Evolutionary conservation across 1,284 basidiomycete species (phyloP).

Genomic region (Ceratobasidium sp.): DNA sequence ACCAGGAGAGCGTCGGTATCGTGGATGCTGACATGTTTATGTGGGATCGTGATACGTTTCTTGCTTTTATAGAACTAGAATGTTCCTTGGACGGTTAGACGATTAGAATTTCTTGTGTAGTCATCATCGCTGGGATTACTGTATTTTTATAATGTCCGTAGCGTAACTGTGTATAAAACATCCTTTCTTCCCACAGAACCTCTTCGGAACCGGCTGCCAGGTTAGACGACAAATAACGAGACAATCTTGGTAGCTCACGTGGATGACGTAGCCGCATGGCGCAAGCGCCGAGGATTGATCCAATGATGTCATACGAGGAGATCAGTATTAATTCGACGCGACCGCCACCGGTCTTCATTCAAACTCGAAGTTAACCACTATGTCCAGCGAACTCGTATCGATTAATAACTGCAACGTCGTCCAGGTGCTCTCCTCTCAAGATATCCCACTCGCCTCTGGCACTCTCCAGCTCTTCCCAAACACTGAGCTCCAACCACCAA

Average conservation of each 20-base stretch:
- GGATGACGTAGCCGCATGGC: not conserved
- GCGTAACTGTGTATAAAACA: not conserved
- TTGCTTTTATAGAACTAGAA: no score
- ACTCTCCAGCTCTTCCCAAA: conserved; percentile 23
- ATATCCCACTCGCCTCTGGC: conserved; percentile 27
- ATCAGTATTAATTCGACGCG: not conserved
- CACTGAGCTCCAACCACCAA: not conserved
- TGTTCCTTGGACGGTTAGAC: no score
- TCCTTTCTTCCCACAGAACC: not conserved
- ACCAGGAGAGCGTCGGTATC: not conserved
- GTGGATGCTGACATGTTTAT: not conserved
- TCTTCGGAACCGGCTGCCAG: not conserved
- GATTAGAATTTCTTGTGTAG: no score
- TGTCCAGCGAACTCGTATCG: conserved; percentile 20
- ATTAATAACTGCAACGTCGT: conserved; percentile 31
- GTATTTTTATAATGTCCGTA: not conserved
- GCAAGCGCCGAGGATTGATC: not conserved
- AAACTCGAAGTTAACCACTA: not conserved
- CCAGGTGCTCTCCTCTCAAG: conserved; percentile 24
- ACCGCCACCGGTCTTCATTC: not conserved
- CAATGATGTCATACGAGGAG: conserved; percentile 20
- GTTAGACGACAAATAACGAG: not conserved
- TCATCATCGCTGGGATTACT: no score
- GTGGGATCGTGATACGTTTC: no score
- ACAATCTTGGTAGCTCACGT: not conserved